Base-by-base conservation (phyloP, 2,329 filamentous ascomycete genomes). In the Neonectria sp. region DNA sequence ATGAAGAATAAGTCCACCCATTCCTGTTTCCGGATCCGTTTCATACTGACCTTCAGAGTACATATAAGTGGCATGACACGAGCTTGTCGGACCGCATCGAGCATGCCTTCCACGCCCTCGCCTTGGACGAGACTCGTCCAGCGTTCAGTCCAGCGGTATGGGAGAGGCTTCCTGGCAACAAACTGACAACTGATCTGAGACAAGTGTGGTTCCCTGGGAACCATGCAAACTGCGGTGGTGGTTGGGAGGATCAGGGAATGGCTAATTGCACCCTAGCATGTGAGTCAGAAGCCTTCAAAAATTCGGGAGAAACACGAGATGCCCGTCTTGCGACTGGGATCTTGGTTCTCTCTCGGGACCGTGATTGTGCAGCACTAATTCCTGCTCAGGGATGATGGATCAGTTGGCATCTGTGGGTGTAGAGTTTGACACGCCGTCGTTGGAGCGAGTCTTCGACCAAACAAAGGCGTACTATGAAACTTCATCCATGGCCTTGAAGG, bases 181-280 rank as follows among this genome's bases (percentile, higher is more conserved):
- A 76, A 40, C 73, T 78, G 15, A 79, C 76, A 25, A 85, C 84
- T 2, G 81, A 87, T 65, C 78, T 87, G 51, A 80, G 84, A 31
- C 85, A 87, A 68, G 84, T 86, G 13, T 91, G 90, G 90, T 94
- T 95, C 73, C 90, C 92, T 0, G 92, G 92, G 7, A 89, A 87
- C 56, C 92, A 95, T 75, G 89, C 85, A 12, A 92, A 93, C 72
- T 89, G 92, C 53, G 92, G 92, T 5, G 92, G 92, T 35, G 91
- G 92, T 2, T 92, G 88, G 88, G 76, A 79, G 6, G 86, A 88
- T 55, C 82, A 86, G 67, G 84, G 84, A 51, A 79, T 83, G 24
- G 77, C 82, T 3, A 81, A 84, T 59, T 76, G 79, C 17, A 79
- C 79, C 25, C 75, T 84, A 53, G 77, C 80, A 21, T 84, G 82